Evolutionary conservation across 306 rosid species (phyloP).

Genomic region (Bauhinia variegata): DNA sequence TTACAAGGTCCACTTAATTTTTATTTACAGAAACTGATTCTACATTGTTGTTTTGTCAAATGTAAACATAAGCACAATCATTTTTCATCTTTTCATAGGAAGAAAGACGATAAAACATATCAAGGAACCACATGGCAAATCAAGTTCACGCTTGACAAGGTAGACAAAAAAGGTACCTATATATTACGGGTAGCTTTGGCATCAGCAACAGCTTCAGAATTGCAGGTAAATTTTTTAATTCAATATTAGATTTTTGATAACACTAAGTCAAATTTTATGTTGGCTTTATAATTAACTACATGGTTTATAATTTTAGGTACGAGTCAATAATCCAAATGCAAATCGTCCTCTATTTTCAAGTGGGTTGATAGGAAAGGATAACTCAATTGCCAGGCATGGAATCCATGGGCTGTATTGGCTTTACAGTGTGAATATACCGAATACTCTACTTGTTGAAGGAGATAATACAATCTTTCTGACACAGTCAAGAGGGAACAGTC

Average conservation of each 20-base stretch:
- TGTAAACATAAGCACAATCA: not conserved
- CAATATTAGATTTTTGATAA: not conserved
- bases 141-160: conserved; percentile 62
- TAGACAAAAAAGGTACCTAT: conserved; percentile 50
- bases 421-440: conserved; percentile 50
- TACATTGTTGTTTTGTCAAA: not conserved
- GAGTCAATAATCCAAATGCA: conserved; percentile 70
- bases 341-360: conserved; percentile 71
- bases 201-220: conserved; percentile 73
- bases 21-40: conserved; percentile 4
- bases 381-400: conserved; percentile 93
- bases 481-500: conserved; percentile 64
- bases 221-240: conserved; percentile 59
- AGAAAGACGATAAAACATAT: conserved; percentile 61
- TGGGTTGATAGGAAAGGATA: conserved; percentile 86
- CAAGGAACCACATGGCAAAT: conserved; percentile 98
- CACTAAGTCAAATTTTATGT: not conserved
- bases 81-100: conserved; percentile 44
- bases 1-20: conserved; percentile 60
- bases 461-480: conserved; percentile 73
- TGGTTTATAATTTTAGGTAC: conserved; percentile 52
- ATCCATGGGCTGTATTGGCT: conserved; percentile 88
- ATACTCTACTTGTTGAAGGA: conserved; percentile 62
- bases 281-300: conserved; percentile 6
- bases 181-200: conserved; percentile 82